phyloP scores from a whole-genome alignment of 2,329 filamentous ascomycete genomes.

The Huntiella decipiens region DNA sequence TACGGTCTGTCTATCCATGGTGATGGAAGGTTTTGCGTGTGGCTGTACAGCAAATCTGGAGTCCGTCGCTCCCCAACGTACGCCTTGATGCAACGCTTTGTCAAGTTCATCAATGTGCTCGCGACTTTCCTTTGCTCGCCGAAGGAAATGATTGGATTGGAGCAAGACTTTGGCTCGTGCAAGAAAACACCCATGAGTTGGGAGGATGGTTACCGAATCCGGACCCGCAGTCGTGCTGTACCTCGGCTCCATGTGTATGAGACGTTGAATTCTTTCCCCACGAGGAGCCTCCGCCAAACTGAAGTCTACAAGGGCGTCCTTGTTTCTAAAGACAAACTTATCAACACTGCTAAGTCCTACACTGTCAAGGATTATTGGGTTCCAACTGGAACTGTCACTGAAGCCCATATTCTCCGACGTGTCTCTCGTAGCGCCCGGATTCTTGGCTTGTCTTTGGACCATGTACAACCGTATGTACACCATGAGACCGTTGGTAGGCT shows the following conservation, averaged over 20 bases:
- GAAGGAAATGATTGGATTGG: background rate
- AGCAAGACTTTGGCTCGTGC: background rate
- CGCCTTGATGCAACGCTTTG: background rate
- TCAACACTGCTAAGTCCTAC: background rate
- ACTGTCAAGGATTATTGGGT: slow-evolving; percentile 1
- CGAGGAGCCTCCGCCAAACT: background rate
- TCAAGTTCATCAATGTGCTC: background rate
- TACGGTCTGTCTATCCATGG: background rate
- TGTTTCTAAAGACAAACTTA: too few species aligned
- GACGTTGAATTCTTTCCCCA: background rate
- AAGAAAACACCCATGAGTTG: background rate
- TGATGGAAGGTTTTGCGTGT: background rate
- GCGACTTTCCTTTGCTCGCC: background rate
- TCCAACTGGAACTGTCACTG: background rate
- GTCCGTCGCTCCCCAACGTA: background rate
- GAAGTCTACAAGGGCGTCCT: background rate
- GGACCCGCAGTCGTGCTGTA: background rate
- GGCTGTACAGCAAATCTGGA: background rate
- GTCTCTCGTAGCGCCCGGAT: background rate
- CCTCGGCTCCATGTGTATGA: background rate
- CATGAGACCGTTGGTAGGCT: background rate
- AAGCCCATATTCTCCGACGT: background rate
- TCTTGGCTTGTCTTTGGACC: background rate
- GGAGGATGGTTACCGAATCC: background rate
- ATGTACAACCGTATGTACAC: background rate